Evolutionary conservation across 2,329 filamentous ascomycete genomes (phyloP).

Genomic region (Pseudopithomyces chartarum): DNA sequence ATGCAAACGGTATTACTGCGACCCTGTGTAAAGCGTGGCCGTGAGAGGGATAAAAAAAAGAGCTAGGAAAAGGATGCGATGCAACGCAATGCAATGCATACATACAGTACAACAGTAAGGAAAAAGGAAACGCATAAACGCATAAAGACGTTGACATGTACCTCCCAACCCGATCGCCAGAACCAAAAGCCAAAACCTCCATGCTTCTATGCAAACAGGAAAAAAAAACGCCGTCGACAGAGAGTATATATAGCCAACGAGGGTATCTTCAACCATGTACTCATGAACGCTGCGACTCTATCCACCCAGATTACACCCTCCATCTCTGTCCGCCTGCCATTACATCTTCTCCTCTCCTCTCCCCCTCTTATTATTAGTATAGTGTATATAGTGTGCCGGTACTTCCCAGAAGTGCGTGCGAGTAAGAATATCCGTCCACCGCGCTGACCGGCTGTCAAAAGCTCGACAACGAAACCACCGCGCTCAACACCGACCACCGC

Average conservation of each 20-base stretch:
- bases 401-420: neutral
- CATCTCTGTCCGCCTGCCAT: too few relatives aligned
- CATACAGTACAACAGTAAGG: neutral
- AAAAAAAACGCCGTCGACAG: slow-evolving; percentile 3
- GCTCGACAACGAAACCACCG: slow-evolving; percentile 68
- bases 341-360: too few relatives aligned
- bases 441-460: slow-evolving; percentile 36
- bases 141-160: slow-evolving; percentile 2
- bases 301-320: slow-evolving; percentile 7
- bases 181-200: neutral
- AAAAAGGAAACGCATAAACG: slow-evolving; percentile 10
- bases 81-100: neutral
- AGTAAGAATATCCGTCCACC: neutral
- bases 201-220: neutral
- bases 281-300: slow-evolving; percentile 10
- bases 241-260: slow-evolving; percentile 6
- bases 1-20: neutral
- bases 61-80: too few relatives aligned
- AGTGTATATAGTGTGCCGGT: neutral
- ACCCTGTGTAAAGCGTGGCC: neutral
- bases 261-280: slow-evolving; percentile 22
- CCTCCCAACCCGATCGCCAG: neutral
- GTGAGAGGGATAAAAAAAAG: neutral
- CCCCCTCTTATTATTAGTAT: slow-evolving; percentile 6
- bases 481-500: slow-evolving; percentile 75